Conservation (phyloP, 2,329 filamentous ascomycete species). For the Aureobasidium sp. region DNA sequence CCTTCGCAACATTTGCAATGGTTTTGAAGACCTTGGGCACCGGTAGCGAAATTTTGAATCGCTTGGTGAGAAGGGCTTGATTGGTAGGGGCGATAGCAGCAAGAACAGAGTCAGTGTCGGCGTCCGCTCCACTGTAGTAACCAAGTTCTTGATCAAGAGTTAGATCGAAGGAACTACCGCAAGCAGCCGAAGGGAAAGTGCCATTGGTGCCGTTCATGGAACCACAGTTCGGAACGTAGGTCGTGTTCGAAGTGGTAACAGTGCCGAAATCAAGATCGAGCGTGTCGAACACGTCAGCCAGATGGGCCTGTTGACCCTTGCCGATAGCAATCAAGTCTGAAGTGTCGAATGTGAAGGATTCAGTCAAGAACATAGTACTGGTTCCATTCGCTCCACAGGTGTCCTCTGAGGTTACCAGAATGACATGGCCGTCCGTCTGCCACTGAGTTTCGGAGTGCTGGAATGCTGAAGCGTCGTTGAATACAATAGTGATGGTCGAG, state of each 20-base stretch:
- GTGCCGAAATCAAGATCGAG: slow-evolving; percentile 14
- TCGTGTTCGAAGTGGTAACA: not conserved
- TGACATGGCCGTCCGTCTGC: slow-evolving; percentile 3
- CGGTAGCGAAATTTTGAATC: not conserved
- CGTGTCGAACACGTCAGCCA: slow-evolving; percentile 5
- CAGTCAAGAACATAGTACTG: slow-evolving; percentile 15
- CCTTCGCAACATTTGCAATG: not conserved
- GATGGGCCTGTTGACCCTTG: slow-evolving; percentile 3
- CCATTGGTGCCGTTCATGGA: not conserved
- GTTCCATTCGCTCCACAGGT: slow-evolving; percentile 13
- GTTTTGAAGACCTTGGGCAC: not conserved
- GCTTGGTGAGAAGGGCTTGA: not conserved
- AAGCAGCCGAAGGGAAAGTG: slow-evolving; percentile 13
- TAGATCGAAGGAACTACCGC: slow-evolving; percentile 13
- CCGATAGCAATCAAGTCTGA: slow-evolving; percentile 10
- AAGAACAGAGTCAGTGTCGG: slow-evolving; percentile 3
- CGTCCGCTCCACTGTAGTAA: slow-evolving; percentile 11
- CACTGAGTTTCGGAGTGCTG: slow-evolving; percentile 8
- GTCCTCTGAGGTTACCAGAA: slow-evolving; percentile 14
- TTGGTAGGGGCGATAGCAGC: slow-evolving; percentile 1
- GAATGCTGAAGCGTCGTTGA: slow-evolving; percentile 10
- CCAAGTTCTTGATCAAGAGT: slow-evolving; percentile 15
- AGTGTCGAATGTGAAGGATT: slow-evolving; percentile 12
- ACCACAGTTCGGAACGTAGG: slow-evolving; percentile 1
- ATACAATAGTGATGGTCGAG: slow-evolving; percentile 6